These are phyloP conservation scores for Corynespora cassiicola DNA, from an alignment of 2,329 filamentous ascomycete genomes.

Conservation along the genomic window DNA sequence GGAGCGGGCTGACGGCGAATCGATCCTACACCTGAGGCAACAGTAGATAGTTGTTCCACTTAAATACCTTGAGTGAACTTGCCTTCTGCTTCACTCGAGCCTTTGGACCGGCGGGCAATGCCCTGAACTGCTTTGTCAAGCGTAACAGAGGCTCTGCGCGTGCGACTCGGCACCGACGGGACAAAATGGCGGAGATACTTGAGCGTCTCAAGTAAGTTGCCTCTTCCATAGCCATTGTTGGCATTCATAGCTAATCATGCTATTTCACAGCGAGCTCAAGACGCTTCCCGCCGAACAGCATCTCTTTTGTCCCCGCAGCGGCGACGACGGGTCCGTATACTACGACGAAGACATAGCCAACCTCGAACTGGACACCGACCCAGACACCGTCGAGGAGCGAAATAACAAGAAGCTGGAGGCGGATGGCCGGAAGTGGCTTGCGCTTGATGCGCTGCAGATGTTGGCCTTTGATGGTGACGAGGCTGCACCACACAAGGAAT, in stretches of 20 bases:
- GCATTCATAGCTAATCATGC: constrained; percentile 29
- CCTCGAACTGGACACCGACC: constrained; percentile 34
- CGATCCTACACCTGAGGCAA: too few species aligned
- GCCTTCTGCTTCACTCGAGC: neutral
- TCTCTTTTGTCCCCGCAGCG: constrained; percentile 56
- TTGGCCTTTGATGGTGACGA: constrained; percentile 56
- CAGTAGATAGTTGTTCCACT: constrained; percentile 10
- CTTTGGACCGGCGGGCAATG: constrained; percentile 15
- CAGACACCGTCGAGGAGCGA: constrained; percentile 32
- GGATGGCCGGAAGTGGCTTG: constrained; percentile 46
- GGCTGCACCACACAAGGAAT: constrained; percentile 50
- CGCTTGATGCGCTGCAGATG: constrained; percentile 52
- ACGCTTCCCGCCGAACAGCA: constrained; percentile 48
- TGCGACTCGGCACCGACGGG: constrained; percentile 11
- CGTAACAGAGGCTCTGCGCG: constrained; percentile 7
- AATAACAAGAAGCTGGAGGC: constrained; percentile 45
- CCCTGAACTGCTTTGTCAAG: constrained; percentile 12
- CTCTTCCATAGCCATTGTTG: constrained; percentile 1
- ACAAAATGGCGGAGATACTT: constrained; percentile 40
- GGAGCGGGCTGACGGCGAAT: too few species aligned
- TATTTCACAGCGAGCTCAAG: constrained; percentile 41
- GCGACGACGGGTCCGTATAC: constrained; percentile 44
- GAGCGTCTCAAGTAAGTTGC: constrained; percentile 42
- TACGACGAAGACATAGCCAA: constrained; percentile 54
- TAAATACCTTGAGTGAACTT: too few species aligned